Percentiles rank a stretch among this genome's conserved stretches.
Evolutionary conservation across 1,139 yeast species (phyloP).

Genomic region (Candida tunisiensis): DNA sequence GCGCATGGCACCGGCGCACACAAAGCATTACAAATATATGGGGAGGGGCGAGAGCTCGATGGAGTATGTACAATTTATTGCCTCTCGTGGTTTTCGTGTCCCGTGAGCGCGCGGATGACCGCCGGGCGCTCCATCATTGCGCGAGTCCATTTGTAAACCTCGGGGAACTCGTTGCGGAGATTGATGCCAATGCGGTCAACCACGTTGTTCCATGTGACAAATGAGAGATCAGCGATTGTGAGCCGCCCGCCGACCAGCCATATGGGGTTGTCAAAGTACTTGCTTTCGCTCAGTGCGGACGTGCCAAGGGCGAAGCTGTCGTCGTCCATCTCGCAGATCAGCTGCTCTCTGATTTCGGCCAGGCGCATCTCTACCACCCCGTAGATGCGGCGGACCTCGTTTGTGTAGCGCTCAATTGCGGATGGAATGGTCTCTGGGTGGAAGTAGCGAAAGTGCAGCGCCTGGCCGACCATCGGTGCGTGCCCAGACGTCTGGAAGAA

Average conservation of each 20-base stretch:
- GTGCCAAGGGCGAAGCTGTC: slow-evolving; percentile 83
- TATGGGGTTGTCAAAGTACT: slow-evolving; percentile 84
- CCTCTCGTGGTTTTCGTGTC: slow-evolving; percentile 7
- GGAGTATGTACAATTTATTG: too few species aligned
- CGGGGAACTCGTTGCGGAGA: slow-evolving; percentile 78
- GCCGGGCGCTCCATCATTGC: slow-evolving; percentile 20
- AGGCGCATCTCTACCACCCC: slow-evolving; percentile 92
- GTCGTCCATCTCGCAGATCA: slow-evolving; percentile 78
- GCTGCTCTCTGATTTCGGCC: slow-evolving; percentile 82
- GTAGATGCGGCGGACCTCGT: slow-evolving; percentile 84
- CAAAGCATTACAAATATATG: too few species aligned
- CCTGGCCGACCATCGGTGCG: slow-evolving; percentile 97
- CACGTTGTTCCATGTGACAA: slow-evolving; percentile 95
- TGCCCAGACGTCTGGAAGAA: slow-evolving; percentile 94
- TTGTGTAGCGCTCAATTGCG: slow-evolving; percentile 83
- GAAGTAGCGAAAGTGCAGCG: slow-evolving; percentile 82
- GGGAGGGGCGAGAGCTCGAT: too few species aligned
- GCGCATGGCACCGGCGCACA: too few species aligned
- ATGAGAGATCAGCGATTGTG: slow-evolving; percentile 80
- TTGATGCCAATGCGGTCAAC: slow-evolving; percentile 86
- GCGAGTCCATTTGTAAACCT: slow-evolving; percentile 83
- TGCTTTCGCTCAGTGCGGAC: slow-evolving; percentile 69
- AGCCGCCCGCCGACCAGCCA: slow-evolving; percentile 90
- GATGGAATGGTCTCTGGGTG: slow-evolving; percentile 77
- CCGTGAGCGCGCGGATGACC: slow-evolving; percentile 18